A percentile compares a stretch with the other conserved stretches of the same genome.
Evolutionary conservation across 768 basidiomycete genomes (phyloP).

Genomic region (Guyanaporus albipodus): DNA sequence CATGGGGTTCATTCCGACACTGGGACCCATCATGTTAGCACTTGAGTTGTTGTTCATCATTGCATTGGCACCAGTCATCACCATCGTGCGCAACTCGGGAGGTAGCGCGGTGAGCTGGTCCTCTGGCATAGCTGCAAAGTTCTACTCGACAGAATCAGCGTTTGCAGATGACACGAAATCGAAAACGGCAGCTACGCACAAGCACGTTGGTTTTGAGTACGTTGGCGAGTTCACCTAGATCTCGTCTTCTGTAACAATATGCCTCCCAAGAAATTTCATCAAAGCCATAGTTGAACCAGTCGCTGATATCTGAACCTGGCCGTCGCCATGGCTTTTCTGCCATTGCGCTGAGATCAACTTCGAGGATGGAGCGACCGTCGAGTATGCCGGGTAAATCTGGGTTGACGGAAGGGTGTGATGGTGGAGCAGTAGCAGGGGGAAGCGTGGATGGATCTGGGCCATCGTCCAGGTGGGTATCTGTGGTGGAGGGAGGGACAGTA

Average conservation of each 20-base stretch:
- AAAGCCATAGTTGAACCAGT: constrained; percentile 99
- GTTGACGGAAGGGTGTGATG: constrained; percentile 78
- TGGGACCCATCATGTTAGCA: constrained; percentile 52
- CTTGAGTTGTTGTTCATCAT: constrained; percentile 66
- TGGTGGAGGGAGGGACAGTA: constrained; percentile 16
- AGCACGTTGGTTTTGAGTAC: constrained; percentile 81
- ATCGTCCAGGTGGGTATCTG: constrained; percentile 35
- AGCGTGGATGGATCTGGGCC: constrained; percentile 63
- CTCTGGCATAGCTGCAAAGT: constrained; percentile 78
- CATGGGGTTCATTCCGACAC: constrained; percentile 59
- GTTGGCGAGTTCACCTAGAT: constrained; percentile 73
- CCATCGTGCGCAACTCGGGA: constrained; percentile 80
- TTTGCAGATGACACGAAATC: neutral
- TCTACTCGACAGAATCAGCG: constrained; percentile 39
- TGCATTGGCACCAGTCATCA: constrained; percentile 76
- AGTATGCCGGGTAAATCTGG: constrained; percentile 60
- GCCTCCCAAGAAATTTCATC: constrained; percentile 96
- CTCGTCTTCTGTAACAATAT: constrained; percentile 81
- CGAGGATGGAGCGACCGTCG: constrained; percentile 77
- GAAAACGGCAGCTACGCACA: constrained; percentile 41
- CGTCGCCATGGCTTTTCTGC: constrained; percentile 87
- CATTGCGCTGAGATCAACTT: constrained; percentile 73
- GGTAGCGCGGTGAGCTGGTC: constrained; percentile 76
- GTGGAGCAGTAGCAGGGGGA: constrained; percentile 65
- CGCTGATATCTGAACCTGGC: constrained; percentile 88